Conservation (phyloP, 2,329 filamentous ascomycete species). For the Botryosphaeria dothidea region DNA sequence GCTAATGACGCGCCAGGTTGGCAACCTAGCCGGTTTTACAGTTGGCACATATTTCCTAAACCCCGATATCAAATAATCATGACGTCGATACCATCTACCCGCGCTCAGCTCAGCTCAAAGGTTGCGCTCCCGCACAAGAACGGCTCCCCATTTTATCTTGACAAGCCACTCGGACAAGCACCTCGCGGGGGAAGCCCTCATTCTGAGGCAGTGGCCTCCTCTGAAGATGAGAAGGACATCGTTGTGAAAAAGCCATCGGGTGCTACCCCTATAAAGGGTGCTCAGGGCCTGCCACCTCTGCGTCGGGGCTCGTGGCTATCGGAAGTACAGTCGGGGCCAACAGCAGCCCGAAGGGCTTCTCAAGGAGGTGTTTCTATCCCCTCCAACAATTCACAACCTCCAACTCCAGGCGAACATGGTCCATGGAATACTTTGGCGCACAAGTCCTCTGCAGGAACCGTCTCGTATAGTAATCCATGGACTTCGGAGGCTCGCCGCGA, state of each 20-base stretch:
- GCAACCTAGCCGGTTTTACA: background rate
- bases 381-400: slow-evolving; percentile 77
- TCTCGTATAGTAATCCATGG: slow-evolving; percentile 42
- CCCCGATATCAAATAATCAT: background rate
- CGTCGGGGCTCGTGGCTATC: slow-evolving; percentile 72
- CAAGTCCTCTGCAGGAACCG: slow-evolving; percentile 42
- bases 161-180: slow-evolving; percentile 4
- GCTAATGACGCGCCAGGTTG: background rate
- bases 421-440: slow-evolving; percentile 41
- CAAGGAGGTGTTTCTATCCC: slow-evolving; percentile 70
- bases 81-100: slow-evolving; percentile 16
- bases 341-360: slow-evolving; percentile 64
- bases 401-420: slow-evolving; percentile 68
- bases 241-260: slow-evolving; percentile 9
- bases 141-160: slow-evolving; percentile 12
- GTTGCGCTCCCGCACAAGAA: slow-evolving; percentile 6
- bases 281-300: slow-evolving; percentile 55
- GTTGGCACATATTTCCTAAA: background rate
- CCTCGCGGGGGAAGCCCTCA: slow-evolving; percentile 66
- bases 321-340: slow-evolving; percentile 64
- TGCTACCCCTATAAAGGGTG: slow-evolving; percentile 29
- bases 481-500: slow-evolving; percentile 24
- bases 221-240: slow-evolving; percentile 83
- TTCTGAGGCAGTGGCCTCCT: slow-evolving; percentile 89
- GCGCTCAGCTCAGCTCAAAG: slow-evolving; percentile 3